phyloP scores from a whole-genome alignment of 2,329 filamentous ascomycete genomes.

The Fusarium fujikuroi region DNA sequence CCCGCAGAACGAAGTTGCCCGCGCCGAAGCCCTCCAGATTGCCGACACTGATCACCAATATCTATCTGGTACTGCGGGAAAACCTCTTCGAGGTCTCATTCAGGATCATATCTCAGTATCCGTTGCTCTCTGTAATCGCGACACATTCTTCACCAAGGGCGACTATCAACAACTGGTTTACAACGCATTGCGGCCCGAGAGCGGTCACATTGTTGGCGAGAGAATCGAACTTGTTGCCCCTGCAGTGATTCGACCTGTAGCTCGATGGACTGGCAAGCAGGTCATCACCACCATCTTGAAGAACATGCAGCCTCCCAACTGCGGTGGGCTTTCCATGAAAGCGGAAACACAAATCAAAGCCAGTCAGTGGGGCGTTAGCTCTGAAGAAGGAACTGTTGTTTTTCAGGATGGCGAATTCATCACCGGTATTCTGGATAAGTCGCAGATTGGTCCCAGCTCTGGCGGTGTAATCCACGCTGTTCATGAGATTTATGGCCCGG shows the following conservation, averaged over 20 bases:
- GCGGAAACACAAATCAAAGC: slow-evolving; percentile 82
- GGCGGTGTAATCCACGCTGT: slow-evolving; percentile 92
- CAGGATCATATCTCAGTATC: slow-evolving; percentile 98
- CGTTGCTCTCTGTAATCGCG: slow-evolving; percentile 88
- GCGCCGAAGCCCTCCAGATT: slow-evolving; percentile 91
- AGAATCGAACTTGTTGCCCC: slow-evolving; percentile 84
- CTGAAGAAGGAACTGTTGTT: slow-evolving; percentile 83
- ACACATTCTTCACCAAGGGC: slow-evolving; percentile 87
- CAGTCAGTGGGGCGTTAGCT: slow-evolving; percentile 80
- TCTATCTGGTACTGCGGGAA: slow-evolving; percentile 90
- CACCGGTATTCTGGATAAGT: slow-evolving; percentile 93
- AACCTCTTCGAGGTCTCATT: slow-evolving; percentile 93
- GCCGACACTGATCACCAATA: slow-evolving; percentile 99
- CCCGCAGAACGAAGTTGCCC: slow-evolving; percentile 93
- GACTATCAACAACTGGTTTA: slow-evolving; percentile 97
- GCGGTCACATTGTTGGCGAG: slow-evolving; percentile 85
- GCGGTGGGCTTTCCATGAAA: slow-evolving; percentile 80
- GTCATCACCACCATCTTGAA: slow-evolving; percentile 91
- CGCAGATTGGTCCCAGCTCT: slow-evolving; percentile 87
- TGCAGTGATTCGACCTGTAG: slow-evolving; percentile 81
- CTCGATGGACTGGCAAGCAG: slow-evolving; percentile 96
- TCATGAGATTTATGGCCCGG: slow-evolving; percentile 92
- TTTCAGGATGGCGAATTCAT: slow-evolving; percentile 90
- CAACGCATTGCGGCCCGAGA: slow-evolving; percentile 87
- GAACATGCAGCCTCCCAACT: slow-evolving; percentile 85